Percentiles rank a stretch among this genome's conserved stretches.
Conservation (phyloP, 305 asterid genomes). For the Fraxinus albicans region DNA sequence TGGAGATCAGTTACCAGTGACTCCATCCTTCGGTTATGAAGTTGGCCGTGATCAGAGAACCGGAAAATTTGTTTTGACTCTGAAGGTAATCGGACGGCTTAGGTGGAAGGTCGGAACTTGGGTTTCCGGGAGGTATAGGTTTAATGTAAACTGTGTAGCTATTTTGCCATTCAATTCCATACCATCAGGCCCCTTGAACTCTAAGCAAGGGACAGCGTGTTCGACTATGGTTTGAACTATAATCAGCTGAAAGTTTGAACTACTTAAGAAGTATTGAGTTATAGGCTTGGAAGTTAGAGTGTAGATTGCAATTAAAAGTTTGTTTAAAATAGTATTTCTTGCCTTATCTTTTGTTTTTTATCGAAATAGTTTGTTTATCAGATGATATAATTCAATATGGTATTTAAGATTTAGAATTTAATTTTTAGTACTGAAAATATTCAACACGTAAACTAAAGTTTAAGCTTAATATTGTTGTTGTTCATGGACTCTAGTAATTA, state of each 20-base stretch:
- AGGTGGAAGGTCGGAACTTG: conserved; percentile 50
- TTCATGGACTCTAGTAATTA: too few relatives aligned
- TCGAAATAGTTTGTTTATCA: background rate
- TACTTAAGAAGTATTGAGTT: background rate
- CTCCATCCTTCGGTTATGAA: conserved; percentile 63
- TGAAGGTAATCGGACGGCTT: conserved; percentile 38
- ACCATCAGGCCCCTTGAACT: conserved; percentile 26
- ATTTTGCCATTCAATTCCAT: conserved; percentile 37
- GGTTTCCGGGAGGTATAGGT: conserved; percentile 52
- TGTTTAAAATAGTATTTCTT: background rate
- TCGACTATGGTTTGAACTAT: conserved; percentile 42
- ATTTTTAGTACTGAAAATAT: too few relatives aligned
- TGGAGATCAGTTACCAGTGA: conserved; percentile 54
- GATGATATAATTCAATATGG: background rate
- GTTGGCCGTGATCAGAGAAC: conserved; percentile 55
- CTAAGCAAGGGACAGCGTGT: conserved; percentile 44
- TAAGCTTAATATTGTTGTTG: background rate
- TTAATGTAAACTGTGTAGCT: conserved; percentile 40
- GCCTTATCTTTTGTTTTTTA: background rate
- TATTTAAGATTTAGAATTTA: too few relatives aligned
- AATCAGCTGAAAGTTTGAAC: background rate
- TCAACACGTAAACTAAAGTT: background rate
- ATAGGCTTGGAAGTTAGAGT: background rate
- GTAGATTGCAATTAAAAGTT: background rate
- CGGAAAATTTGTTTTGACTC: conserved; percentile 48